Evolutionary conservation across 2,329 filamentous ascomycete species (phyloP).

Genomic region (Fusarium coicis): DNA sequence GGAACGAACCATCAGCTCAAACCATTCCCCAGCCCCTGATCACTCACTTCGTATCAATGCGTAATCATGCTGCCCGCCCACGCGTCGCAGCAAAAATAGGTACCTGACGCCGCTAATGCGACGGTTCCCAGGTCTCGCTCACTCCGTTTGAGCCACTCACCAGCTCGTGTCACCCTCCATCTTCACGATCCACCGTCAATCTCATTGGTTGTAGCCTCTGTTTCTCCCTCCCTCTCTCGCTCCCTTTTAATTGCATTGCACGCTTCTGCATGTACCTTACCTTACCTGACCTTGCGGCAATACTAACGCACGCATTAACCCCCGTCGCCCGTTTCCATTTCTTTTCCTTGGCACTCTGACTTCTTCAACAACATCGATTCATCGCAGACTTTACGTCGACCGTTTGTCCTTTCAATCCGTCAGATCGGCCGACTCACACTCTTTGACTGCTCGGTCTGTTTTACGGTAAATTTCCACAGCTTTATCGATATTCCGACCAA

Average conservation of each 20-base stretch:
- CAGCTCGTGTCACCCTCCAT: constrained; percentile 33
- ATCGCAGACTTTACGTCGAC: constrained; percentile 25
- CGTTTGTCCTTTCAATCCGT: constrained; percentile 3
- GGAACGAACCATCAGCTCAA: neutral
- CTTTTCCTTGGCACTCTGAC: constrained; percentile 42
- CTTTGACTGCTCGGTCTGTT: constrained; percentile 4
- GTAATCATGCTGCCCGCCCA: constrained; percentile 11
- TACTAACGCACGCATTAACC: constrained; percentile 10
- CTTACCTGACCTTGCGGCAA: neutral
- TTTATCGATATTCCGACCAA: constrained; percentile 3
- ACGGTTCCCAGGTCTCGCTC: constrained; percentile 17
- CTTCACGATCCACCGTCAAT: constrained; percentile 24
- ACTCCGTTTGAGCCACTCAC: constrained; percentile 32
- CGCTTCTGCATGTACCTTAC: constrained; percentile 2
- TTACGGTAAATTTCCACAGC: constrained; percentile 2
- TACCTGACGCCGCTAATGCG: constrained; percentile 10
- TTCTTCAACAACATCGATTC: constrained; percentile 39
- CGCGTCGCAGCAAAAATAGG: constrained; percentile 26
- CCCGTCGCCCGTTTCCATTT: constrained; percentile 33
- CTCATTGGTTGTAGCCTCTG: constrained; percentile 20
- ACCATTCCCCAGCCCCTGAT: constrained; percentile 19
- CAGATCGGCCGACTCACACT: constrained; percentile 2
- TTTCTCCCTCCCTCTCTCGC: constrained; percentile 25
- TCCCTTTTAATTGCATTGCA: constrained; percentile 32
- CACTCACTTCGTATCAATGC: constrained; percentile 24